Base-by-base conservation (phyloP, 768 basidiomycete species). In the Cystofilobasidium capitatum region DNA sequence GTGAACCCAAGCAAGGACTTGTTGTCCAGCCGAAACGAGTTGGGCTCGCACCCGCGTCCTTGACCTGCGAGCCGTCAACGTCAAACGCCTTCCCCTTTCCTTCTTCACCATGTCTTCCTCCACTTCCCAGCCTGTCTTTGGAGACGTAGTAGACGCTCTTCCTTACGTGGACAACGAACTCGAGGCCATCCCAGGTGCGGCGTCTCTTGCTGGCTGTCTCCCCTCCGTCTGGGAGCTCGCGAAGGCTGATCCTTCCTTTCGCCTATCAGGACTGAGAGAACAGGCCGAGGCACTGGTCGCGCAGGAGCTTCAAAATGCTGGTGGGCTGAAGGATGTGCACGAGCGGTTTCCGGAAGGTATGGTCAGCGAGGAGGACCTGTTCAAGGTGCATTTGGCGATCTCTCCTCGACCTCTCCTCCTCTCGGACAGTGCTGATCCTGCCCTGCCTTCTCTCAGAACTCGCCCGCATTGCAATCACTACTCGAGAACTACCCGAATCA, bases 121-220 rank as follows among this genome's bases (percentile, higher is more conserved):
- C n/a, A n/a, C n/a, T n/a, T n/a, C n/a, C n/a, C 45, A 55, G 37
- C 45, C 55, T 26, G 55, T 49, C 12, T 63, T 35, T 16, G 36
- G 14, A 2, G 63, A 64, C 26, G 55, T 64, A 17, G 58, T 69
- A 20, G 68, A 69, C 49, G 58, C 68, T 33, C 58, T 69, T 24
- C 68, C 68, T 17, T 69, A 69, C 37, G 58, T 64, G 35, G 68
- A 69, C 51, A 44, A 62, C 29, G 54, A 69, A 26, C 68, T 69
- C 29, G 68, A 69, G 57, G 62, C 63, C 20, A 55, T 64, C 13
- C 55, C 68, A 20, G 62, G 68, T 69, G 22, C 24, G 37, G 26
- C 36, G 9, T 1, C 33, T 24, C 3, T 24, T 29, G 33, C 35
- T n/a, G n/a, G 13, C 64, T 58, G 17, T 3, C n/a, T 37, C 10